Evolutionary conservation across 805 yeast genomes (phyloP), one percentile per base, ranked within the genome.

Genomic region (Debaryomyces prosopidis): DNA sequence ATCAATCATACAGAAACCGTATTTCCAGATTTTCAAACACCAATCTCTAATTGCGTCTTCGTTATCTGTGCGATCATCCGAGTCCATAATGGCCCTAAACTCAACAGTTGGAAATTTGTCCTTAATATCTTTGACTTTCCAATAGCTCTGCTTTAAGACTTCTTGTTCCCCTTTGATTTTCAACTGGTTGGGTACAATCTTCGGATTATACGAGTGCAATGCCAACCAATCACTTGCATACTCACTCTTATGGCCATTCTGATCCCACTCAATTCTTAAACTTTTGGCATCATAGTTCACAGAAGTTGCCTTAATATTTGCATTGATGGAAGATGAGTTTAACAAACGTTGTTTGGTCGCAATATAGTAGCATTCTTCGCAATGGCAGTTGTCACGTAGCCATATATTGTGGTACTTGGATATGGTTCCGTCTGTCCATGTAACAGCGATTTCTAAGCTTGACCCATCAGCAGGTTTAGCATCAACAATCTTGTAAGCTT

Each of bases 331-430:
- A 51, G 79, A 80, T 11, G 85, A 76, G 53, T 82, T 78, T 39
- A 80, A 68, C 18, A 82, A 62, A 41, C 88, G 63, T 60, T 84
- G 89, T 53, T 77, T 80, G 28, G 89, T 84, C 39, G 64, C 55
- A 3, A 73, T 63, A 55, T 76, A 82, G 61, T 71, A 81, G 60
- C 87, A 82, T 23, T 68, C 51, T 9, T 65, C 60, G 50, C 87
- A 83, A 49, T 76, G 84, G 52, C 89, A 84, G 53, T 77, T 74
- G 59, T 84, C 89, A 39, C 89, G 67, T 15, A 84, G 68, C 88
- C 88, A 84, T 38, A 84, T 71, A 57, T 75, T 59, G 55, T 80
- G 81, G 47, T 46, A 63, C 18, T 42, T 53, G n/a, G 61, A 48
- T 2, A 26, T 31, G 8, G 35, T 26, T 11, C 43, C 43, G 16